Evolutionary conservation across 805 yeast species (phyloP).

Genomic region (Saccharomyces jurei): DNA sequence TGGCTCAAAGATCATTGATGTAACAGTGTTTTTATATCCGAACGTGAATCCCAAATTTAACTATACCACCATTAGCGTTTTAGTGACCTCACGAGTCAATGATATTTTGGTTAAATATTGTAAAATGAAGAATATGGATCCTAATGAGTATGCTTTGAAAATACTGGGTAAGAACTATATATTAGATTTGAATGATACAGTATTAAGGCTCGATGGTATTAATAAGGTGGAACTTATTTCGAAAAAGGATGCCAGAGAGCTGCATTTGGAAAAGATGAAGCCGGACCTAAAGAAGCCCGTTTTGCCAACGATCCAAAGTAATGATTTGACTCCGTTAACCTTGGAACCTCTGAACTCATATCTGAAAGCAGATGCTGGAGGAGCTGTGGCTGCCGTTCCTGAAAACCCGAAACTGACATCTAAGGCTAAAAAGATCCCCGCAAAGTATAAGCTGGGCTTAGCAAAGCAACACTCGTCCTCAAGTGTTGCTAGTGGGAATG

Average conservation of each 20-base stretch:
- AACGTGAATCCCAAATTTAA: slow-evolving; percentile 23
- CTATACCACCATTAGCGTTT: slow-evolving; percentile 25
- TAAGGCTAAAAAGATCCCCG: slow-evolving; percentile 12
- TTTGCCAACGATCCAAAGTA: slow-evolving; percentile 30
- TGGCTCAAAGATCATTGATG: slow-evolving; percentile 23
- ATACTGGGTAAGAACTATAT: slow-evolving; percentile 25
- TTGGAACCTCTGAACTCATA: slow-evolving; percentile 19
- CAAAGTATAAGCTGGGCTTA: slow-evolving; percentile 18
- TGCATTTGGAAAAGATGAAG: slow-evolving; percentile 29
- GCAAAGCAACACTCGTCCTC: slow-evolving; percentile 13
- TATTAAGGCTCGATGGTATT: slow-evolving; percentile 36
- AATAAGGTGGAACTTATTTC: slow-evolving; percentile 37
- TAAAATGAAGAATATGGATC: slow-evolving; percentile 29
- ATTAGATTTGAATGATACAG: slow-evolving; percentile 33
- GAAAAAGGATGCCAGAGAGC: slow-evolving; percentile 34
- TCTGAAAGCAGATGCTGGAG: slow-evolving; percentile 12
- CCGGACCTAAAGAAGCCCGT: slow-evolving; percentile 23
- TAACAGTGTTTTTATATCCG: slow-evolving; percentile 32
- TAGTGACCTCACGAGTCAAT: slow-evolving; percentile 31
- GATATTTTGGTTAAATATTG: slow-evolving; percentile 33
- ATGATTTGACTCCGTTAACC: slow-evolving; percentile 29
- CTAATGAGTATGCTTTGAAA: slow-evolving; percentile 32
- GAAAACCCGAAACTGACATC: slow-evolving; percentile 3
- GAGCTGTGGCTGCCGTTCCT: neutral
- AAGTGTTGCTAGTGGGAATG: slow-evolving; percentile 9